Evolutionary conservation across 495 filamentous ascomycete genomes (phyloP).

Genomic region (Talaromyces stipitatus): DNA sequence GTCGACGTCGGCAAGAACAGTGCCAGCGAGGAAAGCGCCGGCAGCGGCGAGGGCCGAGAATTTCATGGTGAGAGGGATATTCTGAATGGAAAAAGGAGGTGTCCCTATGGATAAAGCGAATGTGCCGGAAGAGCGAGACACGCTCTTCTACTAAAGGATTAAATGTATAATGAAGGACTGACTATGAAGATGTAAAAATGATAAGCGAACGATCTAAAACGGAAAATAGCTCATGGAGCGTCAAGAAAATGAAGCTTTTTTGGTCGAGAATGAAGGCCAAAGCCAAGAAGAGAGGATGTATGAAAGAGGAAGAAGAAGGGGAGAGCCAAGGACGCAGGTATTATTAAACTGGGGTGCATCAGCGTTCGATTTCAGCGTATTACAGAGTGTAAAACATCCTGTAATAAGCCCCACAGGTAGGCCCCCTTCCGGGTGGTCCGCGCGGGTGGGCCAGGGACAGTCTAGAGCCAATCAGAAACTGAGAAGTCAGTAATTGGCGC

Average conservation of each 20-base stretch:
- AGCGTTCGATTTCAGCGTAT: not conserved
- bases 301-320: not conserved
- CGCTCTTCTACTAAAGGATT: not conserved
- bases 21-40: slow-evolving; percentile 37
- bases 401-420: not conserved
- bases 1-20: slow-evolving; percentile 50
- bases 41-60: slow-evolving; percentile 33
- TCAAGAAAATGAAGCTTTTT: not conserved
- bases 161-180: not conserved
- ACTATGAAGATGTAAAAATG: slow-evolving; percentile 2
- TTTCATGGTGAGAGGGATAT: slow-evolving; percentile 28
- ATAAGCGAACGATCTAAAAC: not conserved
- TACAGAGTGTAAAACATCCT: not conserved
- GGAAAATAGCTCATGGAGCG: not conserved
- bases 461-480: not conserved
- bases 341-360: not conserved
- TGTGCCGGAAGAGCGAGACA: not conserved
- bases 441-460: not conserved
- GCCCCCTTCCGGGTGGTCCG: not conserved
- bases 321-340: not conserved
- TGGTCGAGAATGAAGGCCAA: not conserved
- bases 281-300: not conserved
- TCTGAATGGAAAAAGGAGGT: too few relatives aligned
- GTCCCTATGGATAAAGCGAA: not conserved
- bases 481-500: not conserved